Conservation (phyloP, 257 asterid species). For the Solanum pinnatisectum region DNA sequence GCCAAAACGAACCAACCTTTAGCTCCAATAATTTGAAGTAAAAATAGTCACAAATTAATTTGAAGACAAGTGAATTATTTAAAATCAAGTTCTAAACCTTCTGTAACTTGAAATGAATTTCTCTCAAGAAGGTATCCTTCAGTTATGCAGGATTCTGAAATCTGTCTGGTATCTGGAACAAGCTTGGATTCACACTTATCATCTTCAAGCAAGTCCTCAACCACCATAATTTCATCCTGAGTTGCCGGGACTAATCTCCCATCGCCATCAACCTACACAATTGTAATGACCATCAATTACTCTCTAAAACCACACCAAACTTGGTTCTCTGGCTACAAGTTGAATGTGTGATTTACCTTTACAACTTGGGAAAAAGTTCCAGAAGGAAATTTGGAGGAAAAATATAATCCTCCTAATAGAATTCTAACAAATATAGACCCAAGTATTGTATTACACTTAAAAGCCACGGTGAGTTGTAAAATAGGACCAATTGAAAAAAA, state of each 20-base stretch:
- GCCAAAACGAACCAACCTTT: not conserved
- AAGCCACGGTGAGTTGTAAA: not conserved
- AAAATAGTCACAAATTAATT: not conserved
- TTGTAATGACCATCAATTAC: constrained; percentile 2
- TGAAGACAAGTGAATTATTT: not conserved
- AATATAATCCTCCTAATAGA: not conserved
- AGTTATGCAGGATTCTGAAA: constrained; percentile 18
- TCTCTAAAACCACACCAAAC: not conserved
- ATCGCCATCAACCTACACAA: constrained; percentile 67
- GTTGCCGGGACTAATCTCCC: constrained; percentile 98
- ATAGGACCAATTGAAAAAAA: not conserved
- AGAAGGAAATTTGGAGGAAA: not conserved
- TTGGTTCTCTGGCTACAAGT: not conserved
- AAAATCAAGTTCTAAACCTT: constrained; percentile 21
- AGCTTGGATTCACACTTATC: constrained; percentile 31
- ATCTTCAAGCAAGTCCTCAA: constrained; percentile 63
- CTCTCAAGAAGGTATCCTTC: constrained; percentile 14
- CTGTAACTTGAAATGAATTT: constrained; percentile 23
- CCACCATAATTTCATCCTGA: constrained; percentile 74
- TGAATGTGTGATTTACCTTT: not conserved
- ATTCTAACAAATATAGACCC: not conserved
- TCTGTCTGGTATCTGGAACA: constrained; percentile 21
- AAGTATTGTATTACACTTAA: not conserved
- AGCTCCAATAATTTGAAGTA: not conserved
- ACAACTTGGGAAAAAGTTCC: not conserved